Conservation (phyloP, 106 monocot genomes). For the Narthecium ossifragum region DNA sequence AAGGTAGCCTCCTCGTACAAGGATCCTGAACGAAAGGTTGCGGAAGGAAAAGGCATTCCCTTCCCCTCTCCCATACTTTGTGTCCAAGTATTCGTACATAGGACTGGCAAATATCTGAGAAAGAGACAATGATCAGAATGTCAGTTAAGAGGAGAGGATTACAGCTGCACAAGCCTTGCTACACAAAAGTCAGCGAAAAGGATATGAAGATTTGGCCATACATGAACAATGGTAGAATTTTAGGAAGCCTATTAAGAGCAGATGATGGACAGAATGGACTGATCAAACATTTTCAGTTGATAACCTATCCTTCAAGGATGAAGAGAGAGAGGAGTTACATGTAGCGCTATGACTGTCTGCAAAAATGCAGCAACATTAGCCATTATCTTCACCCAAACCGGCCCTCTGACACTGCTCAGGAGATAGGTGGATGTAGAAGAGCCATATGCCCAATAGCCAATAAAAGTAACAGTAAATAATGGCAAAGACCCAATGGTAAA, state of each 20-base stretch:
- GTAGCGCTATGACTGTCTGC: constrained; percentile 66
- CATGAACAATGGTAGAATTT: no score
- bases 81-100: constrained; percentile 93
- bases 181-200: no score
- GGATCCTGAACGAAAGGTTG: constrained; percentile 61
- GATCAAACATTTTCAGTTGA: no score
- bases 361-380: constrained; percentile 60
- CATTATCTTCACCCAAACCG: constrained; percentile 49
- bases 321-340: constrained; percentile 29
- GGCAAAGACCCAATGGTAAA: constrained; percentile 53
- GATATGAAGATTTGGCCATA: no score
- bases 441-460: constrained; percentile 83
- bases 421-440: constrained; percentile 65
- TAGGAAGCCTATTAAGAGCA: no score
- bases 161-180: no score
- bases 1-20: constrained; percentile 78
- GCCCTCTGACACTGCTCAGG: constrained; percentile 46
- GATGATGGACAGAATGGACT: no score
- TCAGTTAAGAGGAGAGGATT: no score
- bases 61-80: constrained; percentile 44
- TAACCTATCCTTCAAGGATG: no score
- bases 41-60: constrained; percentile 48
- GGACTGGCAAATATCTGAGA: constrained; percentile 91
- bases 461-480: constrained; percentile 57
- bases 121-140: background rate